Conservation (phyloP, 768 basidiomycete species). For the Dendrothele bispora region DNA sequence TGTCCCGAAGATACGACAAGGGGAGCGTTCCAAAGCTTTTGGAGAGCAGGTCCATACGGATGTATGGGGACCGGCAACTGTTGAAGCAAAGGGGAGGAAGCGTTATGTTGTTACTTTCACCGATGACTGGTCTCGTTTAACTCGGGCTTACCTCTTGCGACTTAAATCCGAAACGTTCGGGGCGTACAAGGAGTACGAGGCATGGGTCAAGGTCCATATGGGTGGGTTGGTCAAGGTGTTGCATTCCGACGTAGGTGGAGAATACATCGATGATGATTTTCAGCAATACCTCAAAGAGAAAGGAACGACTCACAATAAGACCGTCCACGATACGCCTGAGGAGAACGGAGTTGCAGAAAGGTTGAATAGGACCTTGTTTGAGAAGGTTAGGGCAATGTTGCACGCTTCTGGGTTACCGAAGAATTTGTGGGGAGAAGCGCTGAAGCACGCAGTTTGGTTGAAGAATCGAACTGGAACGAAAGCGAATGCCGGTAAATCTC, state of each 20-base stretch:
- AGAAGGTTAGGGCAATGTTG: slow-evolving; percentile 31
- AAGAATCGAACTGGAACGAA: slow-evolving; percentile 30
- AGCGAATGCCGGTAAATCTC: slow-evolving; percentile 22
- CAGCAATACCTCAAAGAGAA: slow-evolving; percentile 18
- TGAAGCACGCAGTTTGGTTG: slow-evolving; percentile 29
- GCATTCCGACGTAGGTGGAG: slow-evolving; percentile 28
- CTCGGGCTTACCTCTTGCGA: slow-evolving; percentile 15
- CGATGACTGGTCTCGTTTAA: slow-evolving; percentile 18
- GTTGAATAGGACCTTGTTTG: slow-evolving; percentile 30
- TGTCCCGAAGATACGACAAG: slow-evolving; percentile 13
- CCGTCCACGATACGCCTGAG: slow-evolving; percentile 31
- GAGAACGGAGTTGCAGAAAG: slow-evolving; percentile 41
- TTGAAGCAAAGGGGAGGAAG: slow-evolving; percentile 6
- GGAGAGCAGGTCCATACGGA: slow-evolving; percentile 13
- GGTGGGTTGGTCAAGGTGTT: slow-evolving; percentile 16
- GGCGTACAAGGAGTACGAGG: slow-evolving; percentile 20
- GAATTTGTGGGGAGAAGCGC: slow-evolving; percentile 38
- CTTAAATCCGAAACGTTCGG: slow-evolving; percentile 17
- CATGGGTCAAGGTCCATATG: slow-evolving; percentile 21
- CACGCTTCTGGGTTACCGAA: slow-evolving; percentile 27
- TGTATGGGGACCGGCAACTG: slow-evolving; percentile 30
- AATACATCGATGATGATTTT: slow-evolving; percentile 32
- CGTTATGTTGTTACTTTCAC: slow-evolving; percentile 23
- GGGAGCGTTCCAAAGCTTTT: slow-evolving; percentile 1
- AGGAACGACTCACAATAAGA: slow-evolving; percentile 34